These are phyloP conservation scores for Aspergillus fijiensis DNA, from an alignment of 2,329 filamentous ascomycete species.

Conservation along the genomic window DNA sequence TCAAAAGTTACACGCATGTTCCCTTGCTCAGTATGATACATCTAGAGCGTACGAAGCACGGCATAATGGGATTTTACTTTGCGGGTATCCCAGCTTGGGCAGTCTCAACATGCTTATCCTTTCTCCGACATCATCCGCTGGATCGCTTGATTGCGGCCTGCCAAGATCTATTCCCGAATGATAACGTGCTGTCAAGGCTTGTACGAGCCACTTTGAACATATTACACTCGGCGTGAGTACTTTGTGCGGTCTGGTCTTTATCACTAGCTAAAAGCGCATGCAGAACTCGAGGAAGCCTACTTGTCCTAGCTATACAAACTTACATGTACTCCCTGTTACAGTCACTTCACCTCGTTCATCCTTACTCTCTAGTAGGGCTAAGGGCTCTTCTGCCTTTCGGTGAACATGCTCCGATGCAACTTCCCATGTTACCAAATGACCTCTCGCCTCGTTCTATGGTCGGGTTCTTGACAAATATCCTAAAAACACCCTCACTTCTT, in stretches of 20 bases:
- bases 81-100: conserved; percentile 44
- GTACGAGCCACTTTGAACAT: conserved; percentile 30
- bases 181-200: conserved; percentile 26
- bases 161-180: conserved; percentile 27
- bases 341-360: conserved; percentile 41
- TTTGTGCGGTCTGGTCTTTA: neutral
- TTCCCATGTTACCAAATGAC: conserved; percentile 30
- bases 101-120: conserved; percentile 37
- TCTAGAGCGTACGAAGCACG: conserved; percentile 36
- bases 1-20: conserved; percentile 37
- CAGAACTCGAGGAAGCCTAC: conserved; percentile 37
- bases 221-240: conserved; percentile 31
- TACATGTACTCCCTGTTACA: conserved; percentile 47
- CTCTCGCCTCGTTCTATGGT: conserved; percentile 30
- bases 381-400: conserved; percentile 40
- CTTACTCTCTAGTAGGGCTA: conserved; percentile 32
- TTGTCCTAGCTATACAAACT: conserved; percentile 41
- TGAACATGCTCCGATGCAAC: conserved; percentile 33
- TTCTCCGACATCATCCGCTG: conserved; percentile 40
- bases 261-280: conserved; percentile 2
- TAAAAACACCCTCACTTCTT: conserved; percentile 38
- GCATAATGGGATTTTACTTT: conserved; percentile 40
- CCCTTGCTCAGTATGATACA: conserved; percentile 39
- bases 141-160: conserved; percentile 34
- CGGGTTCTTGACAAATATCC: conserved; percentile 26